Evolutionary conservation across 768 basidiomycete genomes (phyloP).

Genomic region (Phanerochaete sordida): DNA sequence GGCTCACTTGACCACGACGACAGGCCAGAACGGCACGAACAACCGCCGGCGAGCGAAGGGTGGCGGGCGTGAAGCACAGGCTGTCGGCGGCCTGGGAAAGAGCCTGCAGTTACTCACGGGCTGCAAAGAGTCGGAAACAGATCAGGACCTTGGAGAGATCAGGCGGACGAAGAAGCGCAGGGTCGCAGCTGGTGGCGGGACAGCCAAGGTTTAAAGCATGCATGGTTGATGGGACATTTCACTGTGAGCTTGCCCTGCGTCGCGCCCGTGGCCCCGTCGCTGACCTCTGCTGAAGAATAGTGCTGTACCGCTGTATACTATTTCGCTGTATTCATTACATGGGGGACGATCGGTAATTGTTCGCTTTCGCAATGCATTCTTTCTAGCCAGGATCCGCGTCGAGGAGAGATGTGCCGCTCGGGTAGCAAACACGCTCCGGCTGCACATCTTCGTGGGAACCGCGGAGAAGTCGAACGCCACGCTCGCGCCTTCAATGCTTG

Average conservation of each 20-base stretch:
- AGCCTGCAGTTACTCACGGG: constrained; percentile 53
- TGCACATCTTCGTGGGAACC: background rate
- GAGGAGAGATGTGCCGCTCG: background rate
- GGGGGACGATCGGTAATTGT: background rate
- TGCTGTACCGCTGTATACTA: background rate
- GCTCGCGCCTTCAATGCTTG: background rate
- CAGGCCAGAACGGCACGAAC: constrained; percentile 17
- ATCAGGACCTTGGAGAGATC: constrained; percentile 44
- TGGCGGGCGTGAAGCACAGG: constrained; percentile 50
- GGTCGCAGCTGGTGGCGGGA: constrained; percentile 3
- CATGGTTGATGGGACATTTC: background rate
- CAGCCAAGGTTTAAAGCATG: background rate
- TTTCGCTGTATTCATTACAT: background rate
- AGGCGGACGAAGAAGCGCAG: constrained; percentile 2
- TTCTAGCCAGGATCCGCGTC: too few species aligned
- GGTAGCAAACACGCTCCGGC: background rate
- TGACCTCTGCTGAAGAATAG: too few species aligned
- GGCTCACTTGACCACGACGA: constrained; percentile 37
- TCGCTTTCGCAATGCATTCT: background rate
- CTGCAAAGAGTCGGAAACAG: constrained; percentile 68
- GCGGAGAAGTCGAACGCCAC: background rate
- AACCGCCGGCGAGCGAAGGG: constrained; percentile 35
- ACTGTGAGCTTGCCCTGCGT: background rate
- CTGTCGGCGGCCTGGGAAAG: constrained; percentile 71
- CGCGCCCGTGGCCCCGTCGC: background rate